Evolutionary conservation across 164 flowering plant species (phyloP).

Genomic region (Vitis cinerea): DNA sequence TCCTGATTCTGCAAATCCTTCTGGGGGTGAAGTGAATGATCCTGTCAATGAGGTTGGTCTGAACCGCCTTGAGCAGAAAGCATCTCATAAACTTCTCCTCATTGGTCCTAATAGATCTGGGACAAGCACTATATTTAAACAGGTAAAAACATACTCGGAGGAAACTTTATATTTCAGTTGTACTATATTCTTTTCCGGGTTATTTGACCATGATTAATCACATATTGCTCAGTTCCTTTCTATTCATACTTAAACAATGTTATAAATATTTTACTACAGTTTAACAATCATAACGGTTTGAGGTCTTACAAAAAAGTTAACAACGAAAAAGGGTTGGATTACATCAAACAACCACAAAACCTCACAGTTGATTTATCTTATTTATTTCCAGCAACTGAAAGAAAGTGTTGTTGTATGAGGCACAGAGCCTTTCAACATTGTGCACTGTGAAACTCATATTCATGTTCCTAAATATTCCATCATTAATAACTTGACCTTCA

Average conservation of each 20-base stretch:
- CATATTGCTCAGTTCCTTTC: neutral
- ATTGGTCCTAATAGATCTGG: slow-evolving; percentile 53
- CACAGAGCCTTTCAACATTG: no score
- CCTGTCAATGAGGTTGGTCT: slow-evolving; percentile 6
- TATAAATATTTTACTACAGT: no score
- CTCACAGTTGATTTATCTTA: no score
- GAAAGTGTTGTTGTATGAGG: no score
- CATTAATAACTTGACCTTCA: no score
- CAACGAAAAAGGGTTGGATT: no score
- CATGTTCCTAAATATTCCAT: no score
- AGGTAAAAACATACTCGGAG: slow-evolving; percentile 27
- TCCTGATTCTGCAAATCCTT: slow-evolving; percentile 18
- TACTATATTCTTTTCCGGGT: neutral
- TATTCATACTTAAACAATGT: neutral
- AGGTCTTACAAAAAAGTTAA: no score
- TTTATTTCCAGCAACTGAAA: no score
- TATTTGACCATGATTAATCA: neutral
- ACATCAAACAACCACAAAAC: no score
- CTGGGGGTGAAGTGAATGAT: slow-evolving; percentile 20
- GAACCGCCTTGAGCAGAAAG: slow-evolving; percentile 20
- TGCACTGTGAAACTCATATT: no score
- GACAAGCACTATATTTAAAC: slow-evolving; percentile 56
- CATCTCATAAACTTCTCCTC: slow-evolving; percentile 39
- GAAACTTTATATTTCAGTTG: neutral
- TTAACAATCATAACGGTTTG: no score